phyloP scores from a whole-genome alignment of 2,329 filamentous ascomycete genomes.

The Rosellinia necatrix region DNA sequence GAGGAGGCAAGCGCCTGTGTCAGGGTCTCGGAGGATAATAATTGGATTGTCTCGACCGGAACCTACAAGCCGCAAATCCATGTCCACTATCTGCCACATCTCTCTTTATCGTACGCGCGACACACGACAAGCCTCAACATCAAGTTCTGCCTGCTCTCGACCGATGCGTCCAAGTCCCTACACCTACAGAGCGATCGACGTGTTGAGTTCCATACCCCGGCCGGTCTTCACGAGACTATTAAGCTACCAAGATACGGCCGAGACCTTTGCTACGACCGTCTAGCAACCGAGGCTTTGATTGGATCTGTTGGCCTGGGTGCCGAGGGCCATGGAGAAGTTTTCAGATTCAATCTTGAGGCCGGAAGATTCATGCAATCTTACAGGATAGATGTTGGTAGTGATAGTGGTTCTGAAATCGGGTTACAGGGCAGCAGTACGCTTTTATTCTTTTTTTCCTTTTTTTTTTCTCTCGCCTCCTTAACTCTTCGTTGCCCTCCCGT shows the following conservation, averaged over 20 bases:
- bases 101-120: slow-evolving; percentile 86
- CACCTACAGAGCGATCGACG: slow-evolving; percentile 91
- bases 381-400: slow-evolving; percentile 85
- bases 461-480: background rate
- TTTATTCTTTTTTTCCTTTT: background rate
- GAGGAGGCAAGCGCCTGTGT: slow-evolving; percentile 93
- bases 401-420: slow-evolving; percentile 74
- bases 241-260: slow-evolving; percentile 91
- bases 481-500: no score
- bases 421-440: slow-evolving; percentile 75
- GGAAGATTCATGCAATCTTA: slow-evolving; percentile 95
- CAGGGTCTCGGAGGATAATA: slow-evolving; percentile 84
- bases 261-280: slow-evolving; percentile 67
- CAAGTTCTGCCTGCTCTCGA: slow-evolving; percentile 84
- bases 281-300: slow-evolving; percentile 82
- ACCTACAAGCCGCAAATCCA: slow-evolving; percentile 82
- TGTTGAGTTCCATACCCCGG: slow-evolving; percentile 76
- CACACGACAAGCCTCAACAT: slow-evolving; percentile 93
- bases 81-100: slow-evolving; percentile 89
- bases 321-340: slow-evolving; percentile 89
- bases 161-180: slow-evolving; percentile 91
- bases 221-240: slow-evolving; percentile 83
- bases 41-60: slow-evolving; percentile 96
- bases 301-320: slow-evolving; percentile 85
- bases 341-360: slow-evolving; percentile 86